phyloP scores from a whole-genome alignment of 805 yeast genomes.

The Myxozyma sirexii region DNA sequence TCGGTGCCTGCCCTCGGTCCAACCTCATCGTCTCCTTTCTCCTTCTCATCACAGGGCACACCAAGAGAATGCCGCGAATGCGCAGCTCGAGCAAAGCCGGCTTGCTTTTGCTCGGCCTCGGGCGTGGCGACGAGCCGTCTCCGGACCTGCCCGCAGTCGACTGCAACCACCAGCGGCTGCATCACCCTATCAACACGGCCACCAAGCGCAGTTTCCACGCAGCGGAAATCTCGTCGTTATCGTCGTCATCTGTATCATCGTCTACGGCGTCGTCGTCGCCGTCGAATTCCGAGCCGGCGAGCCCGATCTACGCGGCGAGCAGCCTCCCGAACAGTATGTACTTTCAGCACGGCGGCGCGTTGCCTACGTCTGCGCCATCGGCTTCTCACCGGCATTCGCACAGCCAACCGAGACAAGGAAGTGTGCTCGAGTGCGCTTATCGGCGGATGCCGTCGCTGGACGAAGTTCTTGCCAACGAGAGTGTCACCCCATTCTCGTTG shows the following conservation, averaged over 20 bases:
- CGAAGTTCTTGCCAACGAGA: slow-evolving; percentile 37
- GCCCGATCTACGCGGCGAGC: slow-evolving; percentile 9
- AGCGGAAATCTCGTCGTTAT: slow-evolving; percentile 16
- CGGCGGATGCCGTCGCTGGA: slow-evolving; percentile 37
- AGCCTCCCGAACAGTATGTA: neutral
- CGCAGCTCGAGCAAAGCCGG: slow-evolving; percentile 5
- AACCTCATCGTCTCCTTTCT: neutral
- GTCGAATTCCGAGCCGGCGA: slow-evolving; percentile 11
- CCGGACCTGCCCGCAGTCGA: neutral
- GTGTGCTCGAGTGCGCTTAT: neutral
- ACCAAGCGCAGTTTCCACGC: slow-evolving; percentile 5
- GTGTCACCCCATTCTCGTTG: slow-evolving; percentile 39
- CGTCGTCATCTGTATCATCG: slow-evolving; percentile 10
- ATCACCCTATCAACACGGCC: neutral
- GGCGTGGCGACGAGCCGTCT: neutral
- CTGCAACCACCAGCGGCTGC: neutral
- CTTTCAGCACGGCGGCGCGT: neutral
- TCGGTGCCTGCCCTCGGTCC: too few species aligned
- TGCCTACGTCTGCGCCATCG: slow-evolving; percentile 11
- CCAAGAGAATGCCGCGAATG: neutral
- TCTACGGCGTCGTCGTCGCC: slow-evolving; percentile 15
- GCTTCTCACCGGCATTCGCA: neutral
- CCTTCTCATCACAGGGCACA: neutral
- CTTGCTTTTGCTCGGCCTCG: neutral
- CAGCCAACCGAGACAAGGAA: neutral